These are phyloP conservation scores for Agarophyton chilense DNA, from an alignment of 23 red algal species.

Conservation along the genomic window DNA sequence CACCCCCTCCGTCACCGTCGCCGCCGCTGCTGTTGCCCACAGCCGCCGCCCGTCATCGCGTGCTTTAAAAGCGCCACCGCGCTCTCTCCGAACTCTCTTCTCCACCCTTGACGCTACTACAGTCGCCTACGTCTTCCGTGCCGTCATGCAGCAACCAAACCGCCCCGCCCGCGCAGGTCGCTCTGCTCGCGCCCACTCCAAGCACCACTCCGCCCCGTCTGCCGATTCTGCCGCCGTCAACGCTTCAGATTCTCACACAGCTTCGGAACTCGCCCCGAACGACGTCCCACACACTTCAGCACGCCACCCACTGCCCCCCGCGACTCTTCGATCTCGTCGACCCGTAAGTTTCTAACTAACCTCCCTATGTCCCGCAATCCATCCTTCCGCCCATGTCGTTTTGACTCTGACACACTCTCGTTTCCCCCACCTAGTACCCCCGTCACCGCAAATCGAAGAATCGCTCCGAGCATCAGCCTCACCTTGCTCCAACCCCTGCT, in stretches of 20 bases:
- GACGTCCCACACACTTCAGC: not conserved
- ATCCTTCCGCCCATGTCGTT: not conserved
- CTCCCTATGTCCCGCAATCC: not conserved
- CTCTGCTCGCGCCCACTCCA: conserved; percentile 20
- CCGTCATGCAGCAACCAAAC: not conserved
- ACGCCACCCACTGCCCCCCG: not conserved
- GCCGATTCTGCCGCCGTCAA: not conserved
- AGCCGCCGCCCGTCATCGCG: not conserved
- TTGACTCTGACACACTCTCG: not conserved
- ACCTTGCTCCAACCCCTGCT: not conserved
- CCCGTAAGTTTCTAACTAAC: not conserved
- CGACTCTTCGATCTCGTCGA: not conserved
- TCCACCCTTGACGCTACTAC: no score
- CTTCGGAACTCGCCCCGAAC: not conserved
- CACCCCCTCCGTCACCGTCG: no score
- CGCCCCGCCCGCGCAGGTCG: not conserved
- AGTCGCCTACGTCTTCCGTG: no score
- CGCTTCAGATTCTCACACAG: not conserved
- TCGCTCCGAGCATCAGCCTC: conserved; percentile 30
- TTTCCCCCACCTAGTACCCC: conserved; percentile 10
- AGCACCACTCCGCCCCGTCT: not conserved
- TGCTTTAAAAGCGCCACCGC: not conserved
- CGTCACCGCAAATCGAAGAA: conserved; percentile 39
- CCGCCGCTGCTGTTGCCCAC: no score
- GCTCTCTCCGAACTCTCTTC: no score